Evolutionary conservation across 2,329 filamentous ascomycete species (phyloP).

Genomic region (Dothideomycetes sp.): DNA sequence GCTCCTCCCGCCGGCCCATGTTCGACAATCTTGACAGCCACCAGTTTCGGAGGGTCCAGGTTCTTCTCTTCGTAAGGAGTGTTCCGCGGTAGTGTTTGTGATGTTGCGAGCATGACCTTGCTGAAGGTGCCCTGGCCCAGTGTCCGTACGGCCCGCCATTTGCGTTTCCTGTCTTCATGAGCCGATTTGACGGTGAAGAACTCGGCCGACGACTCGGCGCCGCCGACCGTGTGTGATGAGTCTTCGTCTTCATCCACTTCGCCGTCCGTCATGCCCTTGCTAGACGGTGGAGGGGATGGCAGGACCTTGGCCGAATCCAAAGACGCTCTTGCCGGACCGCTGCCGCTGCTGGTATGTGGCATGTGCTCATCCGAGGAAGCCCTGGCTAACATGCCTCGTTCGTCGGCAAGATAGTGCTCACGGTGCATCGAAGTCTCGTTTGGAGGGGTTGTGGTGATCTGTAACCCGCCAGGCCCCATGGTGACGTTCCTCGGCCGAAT

Average conservation of each 20-base stretch:
- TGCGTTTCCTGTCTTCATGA: conserved; percentile 62
- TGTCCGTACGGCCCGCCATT: conserved; percentile 70
- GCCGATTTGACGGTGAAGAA: conserved; percentile 39
- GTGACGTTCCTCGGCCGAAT: conserved; percentile 62
- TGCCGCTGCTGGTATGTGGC: too few species aligned
- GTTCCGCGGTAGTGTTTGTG: conserved; percentile 47
- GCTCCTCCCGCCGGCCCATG: conserved; percentile 89
- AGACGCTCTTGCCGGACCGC: conserved; percentile 29
- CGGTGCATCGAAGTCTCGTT: conserved; percentile 53
- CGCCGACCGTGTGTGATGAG: conserved; percentile 17
- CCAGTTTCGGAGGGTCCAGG: conserved; percentile 66
- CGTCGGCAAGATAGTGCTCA: conserved; percentile 70
- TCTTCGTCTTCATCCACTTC: conserved; percentile 41
- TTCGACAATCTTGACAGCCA: conserved; percentile 92
- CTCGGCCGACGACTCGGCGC: conserved; percentile 26
- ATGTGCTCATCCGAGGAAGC: conserved; percentile 6
- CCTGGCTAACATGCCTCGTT: conserved; percentile 54
- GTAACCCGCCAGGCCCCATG: conserved; percentile 47
- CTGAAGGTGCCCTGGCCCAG: conserved; percentile 94
- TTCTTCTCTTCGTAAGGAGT: conserved; percentile 36
- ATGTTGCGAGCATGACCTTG: conserved; percentile 83
- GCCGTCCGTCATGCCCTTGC: conserved; percentile 48
- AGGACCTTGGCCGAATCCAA: conserved; percentile 23
- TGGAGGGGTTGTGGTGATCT: conserved; percentile 40
- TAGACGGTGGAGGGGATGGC: conserved; percentile 76